These are phyloP conservation scores for Lachancea lanzarotensis DNA, from an alignment of 805 yeast species.

Conservation along the genomic window DNA sequence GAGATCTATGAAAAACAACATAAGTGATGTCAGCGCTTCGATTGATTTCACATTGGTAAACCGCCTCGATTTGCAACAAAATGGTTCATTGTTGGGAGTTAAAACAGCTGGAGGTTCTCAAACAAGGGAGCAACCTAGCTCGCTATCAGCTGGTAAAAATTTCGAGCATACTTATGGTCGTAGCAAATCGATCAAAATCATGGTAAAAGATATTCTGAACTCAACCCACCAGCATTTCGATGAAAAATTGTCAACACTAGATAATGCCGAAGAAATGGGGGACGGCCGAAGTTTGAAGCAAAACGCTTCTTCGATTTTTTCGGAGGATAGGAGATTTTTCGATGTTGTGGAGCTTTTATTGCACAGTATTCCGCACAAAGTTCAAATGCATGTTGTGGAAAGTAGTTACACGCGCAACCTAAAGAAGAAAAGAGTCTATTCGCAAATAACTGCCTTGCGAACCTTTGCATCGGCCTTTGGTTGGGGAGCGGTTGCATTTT, in stretches of 20 bases:
- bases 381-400: conserved; percentile 30
- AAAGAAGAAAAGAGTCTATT: conserved; percentile 49
- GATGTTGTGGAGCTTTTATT: conserved; percentile 67
- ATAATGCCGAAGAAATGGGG: conserved; percentile 12
- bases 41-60: conserved; percentile 34
- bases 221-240: conserved; percentile 3
- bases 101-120: background rate
- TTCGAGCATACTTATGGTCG: background rate
- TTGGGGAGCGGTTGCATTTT: conserved; percentile 25
- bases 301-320: conserved; percentile 52
- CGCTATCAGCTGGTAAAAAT: background rate
- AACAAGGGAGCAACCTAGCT: background rate
- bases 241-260: conserved; percentile 1
- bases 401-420: conserved; percentile 52
- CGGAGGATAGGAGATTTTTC: conserved; percentile 69
- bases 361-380: conserved; percentile 19
- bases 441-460: conserved; percentile 57
- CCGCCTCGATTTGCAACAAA: conserved; percentile 8
- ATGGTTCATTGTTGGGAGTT: background rate
- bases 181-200: conserved; percentile 1
- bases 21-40: conserved; percentile 46
- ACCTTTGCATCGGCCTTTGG: conserved; percentile 49
- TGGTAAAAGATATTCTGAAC: conserved; percentile 1
- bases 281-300: conserved; percentile 16
- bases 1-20: conserved; percentile 45